Evolutionary conservation across 345 rosid species (phyloP), one percentile per base, ranked within the genome.

Genomic region (Physaria fendleri): DNA sequence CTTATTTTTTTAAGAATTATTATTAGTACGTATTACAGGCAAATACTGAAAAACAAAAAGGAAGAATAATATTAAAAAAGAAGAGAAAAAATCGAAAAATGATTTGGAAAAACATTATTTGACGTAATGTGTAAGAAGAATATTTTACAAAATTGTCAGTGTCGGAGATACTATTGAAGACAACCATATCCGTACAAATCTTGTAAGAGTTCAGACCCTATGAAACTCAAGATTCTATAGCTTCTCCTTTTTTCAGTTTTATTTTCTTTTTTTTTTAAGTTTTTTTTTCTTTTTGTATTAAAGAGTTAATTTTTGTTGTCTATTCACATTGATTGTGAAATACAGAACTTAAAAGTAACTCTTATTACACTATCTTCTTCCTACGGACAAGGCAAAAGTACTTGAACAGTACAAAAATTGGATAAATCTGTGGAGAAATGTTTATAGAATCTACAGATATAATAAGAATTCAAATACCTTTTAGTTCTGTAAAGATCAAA

Each of bases 171-270:
- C 32, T 21, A 7, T 28, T 34, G 29, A 52, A 52, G 42, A 52
- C 16, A 13, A 65, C 65, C 65, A 59, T 58, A 67, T 58, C 72
- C 72, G 65, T 67, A 67, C 72, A 67, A 41, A 67, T 49, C 30
- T 47, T 65, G 23, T 8, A 13, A 49, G 15, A 50, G n/a, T n/a
- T n/a, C n/a, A n/a, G n/a, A n/a, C 16, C 50, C 39, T 62, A 8
- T 49, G 22, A 39, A 9, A 28, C n/a, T 38, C 40, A 62, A 38
- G 8, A 38, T 49, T 38, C 20, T 49, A 5, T 49, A 5, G 66
- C 14, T 44, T 14, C 56, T 27, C n/a, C n/a, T n/a, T n/a, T n/a
- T n/a, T n/a, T n/a, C n/a, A n/a, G n/a, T 33, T 34, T 9, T 12
- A 8, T 35, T 39, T 49, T 27, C 4, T 29, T 8, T 10, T 32